Evolutionary conservation across 179 eudicot species (phyloP), one percentile per base, ranked within the genome.

Genomic region (Actinidia chinensis): DNA sequence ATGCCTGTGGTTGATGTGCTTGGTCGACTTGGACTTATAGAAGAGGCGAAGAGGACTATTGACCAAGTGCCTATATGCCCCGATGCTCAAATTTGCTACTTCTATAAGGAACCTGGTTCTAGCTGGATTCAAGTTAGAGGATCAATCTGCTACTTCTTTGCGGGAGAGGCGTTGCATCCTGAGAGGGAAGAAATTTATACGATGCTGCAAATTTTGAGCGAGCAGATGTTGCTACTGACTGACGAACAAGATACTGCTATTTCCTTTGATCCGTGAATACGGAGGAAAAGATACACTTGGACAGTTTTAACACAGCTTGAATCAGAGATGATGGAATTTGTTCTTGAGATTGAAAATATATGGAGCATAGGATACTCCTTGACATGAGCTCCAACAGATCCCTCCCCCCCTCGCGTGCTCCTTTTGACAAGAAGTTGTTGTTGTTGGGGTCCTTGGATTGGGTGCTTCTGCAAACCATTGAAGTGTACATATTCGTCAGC

Each of bases 1-100:
- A 82, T 77, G 83, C 84, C 17, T 86, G 89, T 86, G 76, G 81
- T 84, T 61, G 84, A 84, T 65, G 71, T 82, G 51, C 79, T 86
- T 66, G 85, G 85, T 72, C 80, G 87, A 46, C 82, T 79, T 74
- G 87, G 87, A 64, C 74, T 70, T 6, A 59, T 84, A 22, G 84
- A 86, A 48, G 85, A 84, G 55, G 89, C 89, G 48, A 67, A 68
- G 71, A 75, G 23, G 56, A 78, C 46, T 47, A 80, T 84, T 47
- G 80, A 80, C 66, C 70, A 76, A 20, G 82, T 86, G 89, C 82
- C 82, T 52, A 76, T 82, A 77, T 15, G 22, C 25, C 81, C 85
- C 0, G 86, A 86, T 76, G 85, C 87, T 23, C 68, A 56, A 8
- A 75, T 86, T 59, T 84, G 85, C 85, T 78, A 81, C 66, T 72